Evolutionary conservation across 306 rosid genomes (phyloP).

Genomic region (Castanea sativa): DNA sequence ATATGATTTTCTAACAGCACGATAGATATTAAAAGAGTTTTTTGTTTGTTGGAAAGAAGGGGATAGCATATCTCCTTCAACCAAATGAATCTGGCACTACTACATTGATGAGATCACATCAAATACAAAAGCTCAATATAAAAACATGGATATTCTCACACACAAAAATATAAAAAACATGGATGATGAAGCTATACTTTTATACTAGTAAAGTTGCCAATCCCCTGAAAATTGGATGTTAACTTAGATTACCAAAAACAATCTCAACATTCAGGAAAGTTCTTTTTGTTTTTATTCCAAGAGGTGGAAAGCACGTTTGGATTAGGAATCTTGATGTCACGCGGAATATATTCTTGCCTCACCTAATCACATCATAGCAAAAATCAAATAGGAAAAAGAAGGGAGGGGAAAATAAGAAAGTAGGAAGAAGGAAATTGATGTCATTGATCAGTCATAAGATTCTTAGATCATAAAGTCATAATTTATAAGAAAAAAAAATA

Average conservation of each 20-base stretch:
- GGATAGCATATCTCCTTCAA: background rate
- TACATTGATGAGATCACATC: background rate
- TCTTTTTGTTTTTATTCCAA: background rate
- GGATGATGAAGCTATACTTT: background rate
- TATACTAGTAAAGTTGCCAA: background rate
- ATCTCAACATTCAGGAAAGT: background rate
- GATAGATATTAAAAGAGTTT: background rate
- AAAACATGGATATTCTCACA: background rate
- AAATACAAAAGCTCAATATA: background rate
- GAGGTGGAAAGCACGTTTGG: background rate
- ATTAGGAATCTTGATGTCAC: background rate
- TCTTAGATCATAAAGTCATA: background rate
- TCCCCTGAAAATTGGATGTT: background rate
- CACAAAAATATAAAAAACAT: background rate
- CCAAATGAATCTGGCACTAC: background rate
- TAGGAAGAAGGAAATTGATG: background rate
- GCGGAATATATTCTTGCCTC: constrained; percentile 3
- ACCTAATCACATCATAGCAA: too few species aligned
- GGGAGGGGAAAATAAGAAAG: background rate
- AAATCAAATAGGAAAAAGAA: background rate
- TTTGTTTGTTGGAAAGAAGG: background rate
- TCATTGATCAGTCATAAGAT: background rate
- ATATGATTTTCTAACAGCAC: background rate
- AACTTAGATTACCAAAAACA: background rate
- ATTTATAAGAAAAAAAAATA: too few species aligned